A percentile compares a stretch with the other conserved stretches of the same genome.
Conservation (phyloP, 2,329 filamentous ascomycete genomes). For the Diaporthe sp. region DNA sequence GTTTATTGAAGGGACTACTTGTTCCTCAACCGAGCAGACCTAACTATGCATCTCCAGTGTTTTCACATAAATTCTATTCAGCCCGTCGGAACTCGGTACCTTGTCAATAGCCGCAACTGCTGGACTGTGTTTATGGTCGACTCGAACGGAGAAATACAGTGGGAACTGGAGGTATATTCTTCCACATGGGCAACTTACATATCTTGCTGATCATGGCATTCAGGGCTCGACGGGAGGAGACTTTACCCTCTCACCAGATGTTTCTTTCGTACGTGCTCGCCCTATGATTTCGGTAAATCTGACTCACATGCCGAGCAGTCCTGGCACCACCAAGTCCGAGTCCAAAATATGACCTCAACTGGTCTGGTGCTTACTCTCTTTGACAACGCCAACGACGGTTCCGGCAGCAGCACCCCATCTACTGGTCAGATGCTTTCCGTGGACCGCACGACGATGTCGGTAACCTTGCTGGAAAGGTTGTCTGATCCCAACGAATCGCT, state of each 20-base stretch:
- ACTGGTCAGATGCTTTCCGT: background rate
- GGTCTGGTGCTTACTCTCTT: background rate
- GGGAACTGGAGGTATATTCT: background rate
- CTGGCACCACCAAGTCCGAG: background rate
- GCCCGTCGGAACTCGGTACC: background rate
- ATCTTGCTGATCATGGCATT: background rate
- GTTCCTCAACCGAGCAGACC: background rate
- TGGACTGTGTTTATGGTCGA: background rate
- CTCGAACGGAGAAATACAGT: background rate
- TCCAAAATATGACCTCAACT: background rate
- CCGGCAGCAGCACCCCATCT: background rate
- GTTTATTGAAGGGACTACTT: background rate
- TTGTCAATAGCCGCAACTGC: background rate
- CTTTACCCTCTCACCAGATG: background rate
- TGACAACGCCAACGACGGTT: background rate
- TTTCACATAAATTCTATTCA: background rate
- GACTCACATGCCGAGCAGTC: background rate
- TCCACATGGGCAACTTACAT: background rate
- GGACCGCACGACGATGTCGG: background rate
- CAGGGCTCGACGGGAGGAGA: background rate
- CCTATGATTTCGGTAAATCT: background rate
- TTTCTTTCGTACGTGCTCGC: background rate
- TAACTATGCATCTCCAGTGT: background rate
- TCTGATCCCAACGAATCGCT: background rate
- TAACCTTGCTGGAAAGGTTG: background rate